Evolutionary conservation across 306 rosid species (phyloP).

Genomic region (Trifolium subterraneum): DNA sequence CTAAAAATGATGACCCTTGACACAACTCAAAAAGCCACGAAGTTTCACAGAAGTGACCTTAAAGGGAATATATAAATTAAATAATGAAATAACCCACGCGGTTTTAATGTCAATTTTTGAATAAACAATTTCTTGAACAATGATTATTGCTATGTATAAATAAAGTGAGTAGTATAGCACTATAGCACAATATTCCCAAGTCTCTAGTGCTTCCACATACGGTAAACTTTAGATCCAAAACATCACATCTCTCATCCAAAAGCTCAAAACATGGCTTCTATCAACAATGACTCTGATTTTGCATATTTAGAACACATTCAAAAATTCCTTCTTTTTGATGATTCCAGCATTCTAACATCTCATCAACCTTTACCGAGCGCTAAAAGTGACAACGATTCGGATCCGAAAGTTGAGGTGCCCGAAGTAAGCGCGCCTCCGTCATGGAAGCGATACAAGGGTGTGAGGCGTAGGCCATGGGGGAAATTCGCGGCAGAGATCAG

Average conservation of each 20-base stretch:
- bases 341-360: conserved; percentile 9
- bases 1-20: not conserved
- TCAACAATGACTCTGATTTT: conserved; percentile 26
- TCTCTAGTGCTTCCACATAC: not conserved
- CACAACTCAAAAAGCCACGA: not conserved
- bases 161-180: not conserved
- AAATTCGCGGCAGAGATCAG: conserved; percentile 65
- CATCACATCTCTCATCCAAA: not conserved
- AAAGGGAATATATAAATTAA: not conserved
- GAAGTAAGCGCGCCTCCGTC: not conserved
- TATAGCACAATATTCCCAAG: not conserved
- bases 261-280: conserved; percentile 32
- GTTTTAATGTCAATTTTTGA: not conserved
- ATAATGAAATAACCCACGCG: conserved; percentile 14
- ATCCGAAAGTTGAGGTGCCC: not conserved
- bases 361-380: conserved; percentile 20
- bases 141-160: not conserved
- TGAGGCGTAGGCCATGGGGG: conserved; percentile 74
- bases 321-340: conserved; percentile 34
- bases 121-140: not conserved
- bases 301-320: conserved; percentile 34
- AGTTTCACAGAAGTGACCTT: conserved; percentile 12
- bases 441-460: conserved; percentile 59
- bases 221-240: conserved; percentile 15
- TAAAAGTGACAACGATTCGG: not conserved